A percentile compares a stretch with the other conserved stretches of the same genome.
Evolutionary conservation across 176 grass and related monocot species (phyloP).

Genomic region (Puya raimondii): DNA sequence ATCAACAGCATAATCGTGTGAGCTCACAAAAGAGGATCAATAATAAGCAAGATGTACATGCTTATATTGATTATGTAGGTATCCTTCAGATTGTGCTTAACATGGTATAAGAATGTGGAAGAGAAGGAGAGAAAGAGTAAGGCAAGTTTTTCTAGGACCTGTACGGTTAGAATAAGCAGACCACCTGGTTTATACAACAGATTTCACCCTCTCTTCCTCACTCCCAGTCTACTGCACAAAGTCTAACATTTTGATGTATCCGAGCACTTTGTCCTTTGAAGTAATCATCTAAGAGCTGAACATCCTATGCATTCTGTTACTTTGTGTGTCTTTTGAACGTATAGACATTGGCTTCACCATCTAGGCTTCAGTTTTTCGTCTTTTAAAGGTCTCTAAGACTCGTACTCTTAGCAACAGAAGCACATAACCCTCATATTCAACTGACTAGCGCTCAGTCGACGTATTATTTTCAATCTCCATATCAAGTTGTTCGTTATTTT

Average conservation of each 20-base stretch:
- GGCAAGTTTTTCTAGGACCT: neutral
- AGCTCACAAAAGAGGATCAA: no score
- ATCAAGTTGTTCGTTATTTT: conserved; percentile 18
- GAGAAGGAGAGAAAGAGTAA: neutral
- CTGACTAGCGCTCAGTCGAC: conserved; percentile 15
- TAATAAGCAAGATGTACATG: no score
- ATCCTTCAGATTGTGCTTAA: neutral
- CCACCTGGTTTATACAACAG: neutral
- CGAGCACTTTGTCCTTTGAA: neutral
- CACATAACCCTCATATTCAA: conserved; percentile 14
- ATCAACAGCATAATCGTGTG: no score
- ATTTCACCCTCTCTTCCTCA: neutral
- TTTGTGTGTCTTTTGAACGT: neutral
- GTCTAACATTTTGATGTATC: neutral
- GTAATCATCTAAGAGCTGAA: neutral
- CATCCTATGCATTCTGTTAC: neutral
- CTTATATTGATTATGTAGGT: no score
- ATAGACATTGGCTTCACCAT: neutral
- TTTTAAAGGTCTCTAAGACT: conserved; percentile 3
- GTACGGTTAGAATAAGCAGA: neutral
- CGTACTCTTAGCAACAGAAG: conserved; percentile 17
- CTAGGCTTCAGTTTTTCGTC: neutral
- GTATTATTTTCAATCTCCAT: conserved; percentile 11
- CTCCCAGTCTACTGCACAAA: neutral
- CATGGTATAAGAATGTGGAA: neutral